Evolutionary conservation across 176 grass and related monocot genomes (phyloP), one percentile per base, ranked within the genome.

Genomic region (Triticum dicoccoides): DNA sequence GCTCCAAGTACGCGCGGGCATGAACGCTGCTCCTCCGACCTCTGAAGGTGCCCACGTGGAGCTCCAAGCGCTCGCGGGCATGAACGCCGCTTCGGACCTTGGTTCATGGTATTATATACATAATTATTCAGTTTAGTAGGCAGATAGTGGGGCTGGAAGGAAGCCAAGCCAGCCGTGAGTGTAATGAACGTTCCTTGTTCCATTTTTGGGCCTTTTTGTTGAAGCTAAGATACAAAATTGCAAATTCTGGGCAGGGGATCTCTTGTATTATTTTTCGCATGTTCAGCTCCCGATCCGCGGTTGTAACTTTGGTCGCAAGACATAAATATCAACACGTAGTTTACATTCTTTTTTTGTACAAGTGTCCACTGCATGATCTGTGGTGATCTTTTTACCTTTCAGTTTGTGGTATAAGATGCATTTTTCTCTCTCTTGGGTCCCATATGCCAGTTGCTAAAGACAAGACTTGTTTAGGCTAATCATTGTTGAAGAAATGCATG

Each of bases 31-130:
- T 71, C 54, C 24, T 58, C 58, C 65, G 24, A 23, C 61, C 89
- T 63, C 80, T 87, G 82, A 99, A 94, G 90, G 90, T 85, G 14
- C 87, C 97, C 24, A 85, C 85, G 89, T 95, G 93, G 93, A 93
- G 84, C 84, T 91, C 93, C 2, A 89, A 93, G 86, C 91, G 92
- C 83, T 85, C 89, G 14, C 70, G 52, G 66, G 91, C 87, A 20
- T 95, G 84, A 95, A 85, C 18, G 35, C n/a, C 70, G 75, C 24
- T 58, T 44, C 65, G 37, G 18, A 20, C 11, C 32, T 37, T 85
- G 65, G 59, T 65, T 65, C 20, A 78, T 9, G 63, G 64, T 65
- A 65, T 52, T 78, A 92, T 78, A 92, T 84, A 89, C 85, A 92
- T 37, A 84, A 64, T 84, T 81, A 64, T 84, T 81, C 76, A 87